Evolutionary conservation across 1,139 yeast genomes (phyloP), one percentile per base, ranked within the genome.

Genomic region (Wickerhamomyces sp.): DNA sequence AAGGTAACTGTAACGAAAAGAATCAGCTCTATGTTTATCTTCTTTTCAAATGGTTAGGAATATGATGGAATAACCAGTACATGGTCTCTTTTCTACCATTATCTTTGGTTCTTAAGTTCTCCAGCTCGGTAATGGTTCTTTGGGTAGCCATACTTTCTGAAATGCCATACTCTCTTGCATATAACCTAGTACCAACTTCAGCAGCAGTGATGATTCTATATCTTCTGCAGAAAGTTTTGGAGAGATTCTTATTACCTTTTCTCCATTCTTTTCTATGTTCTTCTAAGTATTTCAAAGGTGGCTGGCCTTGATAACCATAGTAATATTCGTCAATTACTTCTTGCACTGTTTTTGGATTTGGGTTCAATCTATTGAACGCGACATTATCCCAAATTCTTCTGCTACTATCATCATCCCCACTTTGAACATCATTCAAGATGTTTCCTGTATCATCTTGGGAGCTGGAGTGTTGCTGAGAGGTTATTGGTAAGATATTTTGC

Each of bases 21-120:
- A 12, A 24, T 14, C 5, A 12, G 27, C 7, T 12, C 8, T 7
- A 10, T 12, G 13, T 12, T 10, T 24, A 41, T 40, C 45, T 44
- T 43, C 48, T 51, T 44, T 52, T 54, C 28, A 63, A 24, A 35
- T 49, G 55, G 51, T 49, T 37, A 43, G 52, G 48, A 25, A 54
- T 33, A 36, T 54, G 50, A 32, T 54, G 57, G 40, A 52, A 52
- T 21, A 54, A 67, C 67, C 26, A 80, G 64, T 35, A 78, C 80
- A 56, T 66, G 2, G 58, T 50, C 32, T 52, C 56, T 33, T 50
- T 52, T 29, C 49, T 52, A 12, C 57, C 56, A 35, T 44, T 42
- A 2, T 41, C 47, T 34, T 49, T 51, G 1, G 31, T 29, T 38
- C 58, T 46, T 25, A 40, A 17, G n/a, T 27, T 28, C 33, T 54